Conservation (phyloP, 768 basidiomycete species). For the Naematelia encephala region DNA sequence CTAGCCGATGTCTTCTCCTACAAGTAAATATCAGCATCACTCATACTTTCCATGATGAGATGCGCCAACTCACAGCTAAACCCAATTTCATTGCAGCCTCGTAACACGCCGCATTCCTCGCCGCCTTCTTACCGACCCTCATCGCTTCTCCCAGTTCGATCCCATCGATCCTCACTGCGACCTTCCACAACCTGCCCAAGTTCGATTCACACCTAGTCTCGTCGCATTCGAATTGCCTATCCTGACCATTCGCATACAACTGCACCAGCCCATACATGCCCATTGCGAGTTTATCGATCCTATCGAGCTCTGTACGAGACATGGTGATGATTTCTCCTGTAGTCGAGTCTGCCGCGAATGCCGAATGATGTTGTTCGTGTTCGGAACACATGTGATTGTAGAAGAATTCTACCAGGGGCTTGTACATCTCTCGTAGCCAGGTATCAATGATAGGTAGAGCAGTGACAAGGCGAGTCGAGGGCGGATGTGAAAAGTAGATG, state of each 20-base stretch:
- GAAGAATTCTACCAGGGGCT: constrained; percentile 44
- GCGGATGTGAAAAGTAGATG: constrained; percentile 37
- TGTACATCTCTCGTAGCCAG: constrained; percentile 47
- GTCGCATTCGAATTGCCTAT: constrained; percentile 28
- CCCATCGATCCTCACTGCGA: constrained; percentile 32
- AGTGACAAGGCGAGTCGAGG: constrained; percentile 12
- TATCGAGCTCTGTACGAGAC: constrained; percentile 26
- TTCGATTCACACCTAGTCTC: constrained; percentile 34
- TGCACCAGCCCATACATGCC: constrained; percentile 35
- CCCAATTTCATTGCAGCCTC: constrained; percentile 40
- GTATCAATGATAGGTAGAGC: constrained; percentile 30
- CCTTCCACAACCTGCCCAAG: constrained; percentile 35
- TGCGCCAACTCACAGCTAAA: constrained; percentile 39
- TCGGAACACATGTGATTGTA: constrained; percentile 38
- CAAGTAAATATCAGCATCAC: not conserved
- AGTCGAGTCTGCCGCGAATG: constrained; percentile 15
- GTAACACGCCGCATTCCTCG: constrained; percentile 42
- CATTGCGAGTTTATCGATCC: constrained; percentile 19
- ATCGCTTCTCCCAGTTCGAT: constrained; percentile 35
- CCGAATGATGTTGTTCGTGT: constrained; percentile 33
- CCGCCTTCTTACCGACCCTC: constrained; percentile 32
- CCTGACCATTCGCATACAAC: constrained; percentile 17
- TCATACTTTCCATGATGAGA: not conserved
- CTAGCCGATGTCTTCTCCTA: not conserved
- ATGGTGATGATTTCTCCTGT: constrained; percentile 21